Base-by-base conservation (phyloP, 768 basidiomycete genomes). In the Pulveroboletus frians region DNA sequence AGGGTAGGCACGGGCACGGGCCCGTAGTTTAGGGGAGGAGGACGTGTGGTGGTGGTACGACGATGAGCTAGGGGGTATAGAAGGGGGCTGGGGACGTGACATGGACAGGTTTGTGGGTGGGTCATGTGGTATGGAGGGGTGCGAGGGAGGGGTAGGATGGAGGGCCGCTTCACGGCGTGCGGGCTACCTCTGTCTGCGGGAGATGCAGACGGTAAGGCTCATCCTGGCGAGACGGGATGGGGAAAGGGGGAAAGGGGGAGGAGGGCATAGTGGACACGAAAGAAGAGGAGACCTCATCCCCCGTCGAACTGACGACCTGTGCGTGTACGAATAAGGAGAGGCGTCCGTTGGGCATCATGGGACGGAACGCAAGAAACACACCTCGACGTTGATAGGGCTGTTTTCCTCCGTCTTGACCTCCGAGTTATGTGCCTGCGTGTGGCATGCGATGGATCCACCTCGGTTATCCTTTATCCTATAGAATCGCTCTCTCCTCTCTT, bases 311-410 rank as follows among this genome's bases (percentile, higher is more conserved):
- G 23, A 23, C 23, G n/a, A 23, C 23, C 23, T 23, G 23, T 23
- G 23, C 23, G 5, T 23, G 23, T 23, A 23, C 5, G 23, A 5
- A 23, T 5, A 23, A 23, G 23, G 23, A 5, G 23, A 23, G 23
- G 23, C 23, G 5, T 23, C 5, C 23, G 5, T 23, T 5, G 5
- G 30, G 30, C 4, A 31, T 31, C 1, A 29, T 18, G 9, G 7
- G 13, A 31, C 9, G 9, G 9, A 31, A 31, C 30, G 5, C 23
- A 11, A 32, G 5, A 11, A n/a, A 8, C 15, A 34, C 76, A 42
- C 52, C 86, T 86, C 88, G 68, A 90, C 80, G 62, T 88, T 89
- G 64, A 90, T 89, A 31, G 87, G 78, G 13, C 77, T 71, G 56
- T 80, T 79, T 9, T 75, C 66, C 54, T 82, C 83, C 20, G 66